A percentile compares a stretch with the other conserved stretches of the same genome.
Conservation (phyloP, 352 stramenopile species). For the Phytophthora brassicae region DNA sequence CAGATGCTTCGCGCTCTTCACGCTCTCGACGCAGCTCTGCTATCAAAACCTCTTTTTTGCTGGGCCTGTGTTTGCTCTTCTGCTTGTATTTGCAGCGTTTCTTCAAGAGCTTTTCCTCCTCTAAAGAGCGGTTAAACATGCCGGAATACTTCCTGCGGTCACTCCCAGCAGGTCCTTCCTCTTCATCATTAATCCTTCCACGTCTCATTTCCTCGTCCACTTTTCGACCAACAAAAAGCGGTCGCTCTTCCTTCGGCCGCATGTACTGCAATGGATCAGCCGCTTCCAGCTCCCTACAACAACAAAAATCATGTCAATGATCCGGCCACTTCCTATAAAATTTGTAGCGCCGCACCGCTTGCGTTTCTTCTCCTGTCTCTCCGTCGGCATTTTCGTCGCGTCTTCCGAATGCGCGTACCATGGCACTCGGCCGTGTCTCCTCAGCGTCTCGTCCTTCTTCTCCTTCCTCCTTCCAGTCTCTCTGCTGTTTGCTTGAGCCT, state of each 20-base stretch:
- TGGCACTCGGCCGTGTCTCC: conserved; percentile 29
- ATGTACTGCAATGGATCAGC: conserved; percentile 46
- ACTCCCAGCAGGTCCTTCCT: conserved; percentile 21
- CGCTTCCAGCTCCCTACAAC: conserved; percentile 34
- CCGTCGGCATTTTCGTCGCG: conserved; percentile 4
- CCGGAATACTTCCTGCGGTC: conserved; percentile 37
- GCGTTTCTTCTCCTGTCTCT: conserved; percentile 35
- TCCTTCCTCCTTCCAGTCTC: background rate
- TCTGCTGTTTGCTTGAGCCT: conserved; percentile 5
- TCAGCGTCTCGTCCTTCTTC: conserved; percentile 36
- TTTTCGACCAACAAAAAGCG: background rate
- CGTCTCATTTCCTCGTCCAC: background rate
- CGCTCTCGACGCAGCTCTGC: conserved; percentile 48
- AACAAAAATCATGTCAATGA: conserved; percentile 5
- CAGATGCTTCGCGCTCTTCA: conserved; percentile 32
- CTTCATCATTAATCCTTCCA: conserved; percentile 8
- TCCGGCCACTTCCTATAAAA: background rate
- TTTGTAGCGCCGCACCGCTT: conserved; percentile 32
- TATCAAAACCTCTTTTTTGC: conserved; percentile 25
- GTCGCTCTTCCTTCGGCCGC: conserved; percentile 30
- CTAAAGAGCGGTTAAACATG: conserved; percentile 27
- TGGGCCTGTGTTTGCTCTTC: conserved; percentile 21
- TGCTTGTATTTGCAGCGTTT: conserved; percentile 17
- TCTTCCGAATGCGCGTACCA: conserved; percentile 45
- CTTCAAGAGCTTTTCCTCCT: conserved; percentile 10